Conservation (phyloP, 768 basidiomycete genomes). For the Amanita pallidorosea region DNA sequence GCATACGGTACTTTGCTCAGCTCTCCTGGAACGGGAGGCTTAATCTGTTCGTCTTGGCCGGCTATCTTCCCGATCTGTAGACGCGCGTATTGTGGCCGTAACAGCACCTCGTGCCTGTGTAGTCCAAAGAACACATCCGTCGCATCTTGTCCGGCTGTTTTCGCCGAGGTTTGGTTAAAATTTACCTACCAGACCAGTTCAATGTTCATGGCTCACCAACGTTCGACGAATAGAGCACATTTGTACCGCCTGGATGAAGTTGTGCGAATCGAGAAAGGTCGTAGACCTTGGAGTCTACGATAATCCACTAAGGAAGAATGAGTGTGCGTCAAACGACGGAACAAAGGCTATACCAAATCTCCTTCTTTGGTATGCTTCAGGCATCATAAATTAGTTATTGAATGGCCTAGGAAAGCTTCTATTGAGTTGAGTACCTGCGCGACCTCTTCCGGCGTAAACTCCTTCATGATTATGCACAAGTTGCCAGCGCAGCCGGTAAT, state of each 20-base stretch:
- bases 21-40: slow-evolving; percentile 45
- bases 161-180: not conserved
- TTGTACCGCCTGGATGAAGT: slow-evolving; percentile 77
- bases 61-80: slow-evolving; percentile 55
- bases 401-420: not conserved
- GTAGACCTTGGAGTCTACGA: slow-evolving; percentile 75
- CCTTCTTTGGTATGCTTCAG: slow-evolving; percentile 78
- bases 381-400: not conserved
- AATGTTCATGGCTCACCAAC: slow-evolving; percentile 41
- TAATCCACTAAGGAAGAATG: slow-evolving; percentile 52
- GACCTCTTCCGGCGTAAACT: slow-evolving; percentile 51
- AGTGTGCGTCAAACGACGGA: not conserved
- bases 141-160: slow-evolving; percentile 59
- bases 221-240: slow-evolving; percentile 54
- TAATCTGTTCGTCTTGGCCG: slow-evolving; percentile 47
- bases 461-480: slow-evolving; percentile 13
- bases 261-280: slow-evolving; percentile 72
- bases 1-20: slow-evolving; percentile 74
- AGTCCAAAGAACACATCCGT: slow-evolving; percentile 80
- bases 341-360: slow-evolving; percentile 49
- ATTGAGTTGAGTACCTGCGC: slow-evolving; percentile 36
- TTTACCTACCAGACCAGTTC: not conserved
- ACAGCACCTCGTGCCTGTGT: slow-evolving; percentile 74
- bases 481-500: not conserved
- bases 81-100: slow-evolving; percentile 60